Percentiles rank a stretch among this genome's conserved stretches.
Conservation (phyloP, 169 alveolate genomes). For the Plasmodium relictum region DNA sequence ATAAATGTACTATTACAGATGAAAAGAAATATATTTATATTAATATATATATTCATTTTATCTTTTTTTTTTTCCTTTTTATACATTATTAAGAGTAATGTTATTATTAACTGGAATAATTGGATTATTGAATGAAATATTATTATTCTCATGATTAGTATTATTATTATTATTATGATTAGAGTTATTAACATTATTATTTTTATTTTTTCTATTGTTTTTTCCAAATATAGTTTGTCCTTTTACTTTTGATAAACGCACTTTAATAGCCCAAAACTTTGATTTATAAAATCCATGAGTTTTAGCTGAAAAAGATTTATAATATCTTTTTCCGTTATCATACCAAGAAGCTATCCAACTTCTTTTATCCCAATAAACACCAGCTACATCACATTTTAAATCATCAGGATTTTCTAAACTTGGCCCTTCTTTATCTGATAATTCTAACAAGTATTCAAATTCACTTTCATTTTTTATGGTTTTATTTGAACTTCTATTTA, state of each 20-base stretch:
- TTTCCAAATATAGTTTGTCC: slow-evolving; percentile 77
- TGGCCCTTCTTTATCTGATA: slow-evolving; percentile 81
- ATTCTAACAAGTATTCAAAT: slow-evolving; percentile 85
- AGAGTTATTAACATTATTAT: neutral
- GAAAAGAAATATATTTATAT: neutral
- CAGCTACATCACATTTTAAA: slow-evolving; percentile 86
- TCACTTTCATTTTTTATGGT: slow-evolving; percentile 80
- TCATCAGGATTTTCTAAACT: slow-evolving; percentile 83
- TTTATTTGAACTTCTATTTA: slow-evolving; percentile 34
- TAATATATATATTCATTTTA: neutral
- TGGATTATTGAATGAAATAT: neutral
- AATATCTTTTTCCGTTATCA: slow-evolving; percentile 85
- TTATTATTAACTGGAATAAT: slow-evolving; percentile 1
- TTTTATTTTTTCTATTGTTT: slow-evolving; percentile 23
- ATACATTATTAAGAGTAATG: slow-evolving; percentile 1
- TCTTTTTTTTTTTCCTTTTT: neutral
- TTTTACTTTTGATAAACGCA: slow-evolving; percentile 83
- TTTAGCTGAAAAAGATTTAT: slow-evolving; percentile 88
- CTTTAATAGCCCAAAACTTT: slow-evolving; percentile 89
- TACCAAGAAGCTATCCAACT: slow-evolving; percentile 93
- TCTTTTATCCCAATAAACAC: slow-evolving; percentile 91
- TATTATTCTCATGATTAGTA: neutral
- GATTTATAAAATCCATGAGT: slow-evolving; percentile 89
- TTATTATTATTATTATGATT: neutral
- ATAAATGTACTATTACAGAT: too few species aligned